Evolutionary conservation across 148 eudicot species (phyloP).

Genomic region (Heliamphora exappendiculata): DNA sequence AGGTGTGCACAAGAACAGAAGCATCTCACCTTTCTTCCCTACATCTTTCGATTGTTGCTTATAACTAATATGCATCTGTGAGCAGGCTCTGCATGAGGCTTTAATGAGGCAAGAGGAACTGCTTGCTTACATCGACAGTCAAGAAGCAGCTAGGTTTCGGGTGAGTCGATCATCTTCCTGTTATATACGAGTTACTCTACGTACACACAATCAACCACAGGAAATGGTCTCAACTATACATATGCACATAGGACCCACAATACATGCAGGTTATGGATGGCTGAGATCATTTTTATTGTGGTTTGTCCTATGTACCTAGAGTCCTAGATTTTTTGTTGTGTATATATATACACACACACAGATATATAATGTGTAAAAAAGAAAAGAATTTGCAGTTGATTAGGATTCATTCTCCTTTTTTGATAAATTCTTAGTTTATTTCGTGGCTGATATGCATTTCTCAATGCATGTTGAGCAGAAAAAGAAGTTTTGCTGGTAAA

Average conservation of each 20-base stretch:
- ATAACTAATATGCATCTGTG: background rate
- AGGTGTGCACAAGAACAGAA: background rate
- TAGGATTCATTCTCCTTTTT: background rate
- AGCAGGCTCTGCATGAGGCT: constrained; percentile 58
- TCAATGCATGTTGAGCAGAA: constrained; percentile 29
- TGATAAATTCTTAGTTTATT: background rate
- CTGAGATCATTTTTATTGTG: too few species aligned
- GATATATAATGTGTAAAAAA: background rate
- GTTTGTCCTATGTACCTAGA: too few species aligned
- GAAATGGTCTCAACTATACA: too few species aligned
- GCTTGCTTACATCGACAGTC: constrained; percentile 89
- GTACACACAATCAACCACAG: too few species aligned
- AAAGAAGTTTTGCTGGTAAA: constrained; percentile 68
- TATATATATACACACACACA: background rate
- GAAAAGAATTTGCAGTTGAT: background rate
- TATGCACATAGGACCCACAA: too few species aligned
- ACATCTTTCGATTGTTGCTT: background rate
- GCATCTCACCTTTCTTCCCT: background rate
- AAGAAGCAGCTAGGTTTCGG: constrained; percentile 65
- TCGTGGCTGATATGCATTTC: constrained; percentile 8
- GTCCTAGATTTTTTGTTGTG: too few species aligned
- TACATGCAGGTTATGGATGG: too few species aligned
- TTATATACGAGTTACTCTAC: too few species aligned
- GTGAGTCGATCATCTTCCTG: constrained; percentile 31
- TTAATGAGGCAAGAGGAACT: constrained; percentile 86